phyloP scores from a whole-genome alignment of 768 basidiomycete species.

The Boletellus ananas region DNA sequence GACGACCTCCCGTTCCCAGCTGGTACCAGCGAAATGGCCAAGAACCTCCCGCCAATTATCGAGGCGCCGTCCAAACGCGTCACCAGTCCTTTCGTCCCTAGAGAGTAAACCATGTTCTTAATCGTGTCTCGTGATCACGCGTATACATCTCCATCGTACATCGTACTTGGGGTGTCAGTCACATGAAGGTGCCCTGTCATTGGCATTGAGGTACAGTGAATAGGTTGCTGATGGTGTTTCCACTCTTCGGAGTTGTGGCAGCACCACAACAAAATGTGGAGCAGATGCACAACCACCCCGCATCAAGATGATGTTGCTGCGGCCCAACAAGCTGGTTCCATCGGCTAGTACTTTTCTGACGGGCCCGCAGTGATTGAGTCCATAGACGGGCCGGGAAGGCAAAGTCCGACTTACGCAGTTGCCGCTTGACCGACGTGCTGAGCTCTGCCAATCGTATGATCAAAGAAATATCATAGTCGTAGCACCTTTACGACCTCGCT shows the following conservation, averaged over 20 bases:
- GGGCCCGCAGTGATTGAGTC: too few species aligned
- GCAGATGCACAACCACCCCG: neutral
- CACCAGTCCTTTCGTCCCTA: conserved; percentile 77
- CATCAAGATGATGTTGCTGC: neutral
- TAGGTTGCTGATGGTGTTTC: neutral
- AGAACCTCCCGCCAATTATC: conserved; percentile 58
- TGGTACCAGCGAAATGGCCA: conserved; percentile 75
- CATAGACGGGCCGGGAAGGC: too few species aligned
- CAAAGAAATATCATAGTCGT: neutral
- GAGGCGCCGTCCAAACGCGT: conserved; percentile 69
- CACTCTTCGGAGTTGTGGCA: too few species aligned
- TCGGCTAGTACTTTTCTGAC: neutral
- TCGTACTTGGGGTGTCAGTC: neutral
- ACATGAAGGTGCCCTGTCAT: neutral
- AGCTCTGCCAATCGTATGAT: neutral
- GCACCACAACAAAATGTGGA: neutral
- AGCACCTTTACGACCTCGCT: neutral
- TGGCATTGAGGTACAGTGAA: neutral
- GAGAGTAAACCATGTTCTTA: conserved; percentile 43
- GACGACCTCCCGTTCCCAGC: conserved; percentile 89
- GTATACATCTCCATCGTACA: conserved; percentile 1
- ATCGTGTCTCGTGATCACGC: neutral
- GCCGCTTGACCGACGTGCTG: too few species aligned
- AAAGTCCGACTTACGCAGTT: too few species aligned
- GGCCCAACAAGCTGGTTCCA: neutral